Conservation (phyloP, 176 grass and related monocot species). For the Chloris gayana region DNA sequence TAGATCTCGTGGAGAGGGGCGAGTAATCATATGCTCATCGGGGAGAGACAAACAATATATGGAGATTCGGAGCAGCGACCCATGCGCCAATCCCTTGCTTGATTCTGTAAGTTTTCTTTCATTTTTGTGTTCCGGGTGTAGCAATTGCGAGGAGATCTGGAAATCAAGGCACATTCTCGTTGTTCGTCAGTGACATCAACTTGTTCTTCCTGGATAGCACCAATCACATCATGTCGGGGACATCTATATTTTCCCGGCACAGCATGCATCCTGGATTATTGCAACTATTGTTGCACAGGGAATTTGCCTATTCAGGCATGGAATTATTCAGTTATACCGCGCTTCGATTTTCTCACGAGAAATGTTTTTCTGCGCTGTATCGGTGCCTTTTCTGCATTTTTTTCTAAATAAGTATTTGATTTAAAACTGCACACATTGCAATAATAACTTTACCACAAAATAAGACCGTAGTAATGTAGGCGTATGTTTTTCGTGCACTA, state of each 20-base stretch:
- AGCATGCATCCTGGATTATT: conserved; percentile 23
- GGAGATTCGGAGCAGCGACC: conserved; percentile 34
- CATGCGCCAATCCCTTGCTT: conserved; percentile 56
- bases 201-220: background rate
- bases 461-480: background rate
- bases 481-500: background rate
- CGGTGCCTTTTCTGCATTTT: background rate
- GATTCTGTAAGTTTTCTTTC: conserved; percentile 21
- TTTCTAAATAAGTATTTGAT: too few species aligned
- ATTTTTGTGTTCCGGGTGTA: background rate
- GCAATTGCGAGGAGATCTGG: background rate
- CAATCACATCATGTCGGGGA: background rate
- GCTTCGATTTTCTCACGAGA: background rate
- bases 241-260: background rate
- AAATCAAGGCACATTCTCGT: background rate
- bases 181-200: too few species aligned
- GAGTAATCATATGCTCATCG: conserved; percentile 47
- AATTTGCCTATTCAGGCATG: background rate
- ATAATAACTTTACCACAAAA: background rate
- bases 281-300: background rate
- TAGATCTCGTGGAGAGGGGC: background rate
- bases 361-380: background rate
- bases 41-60: conserved; percentile 35
- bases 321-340: background rate
- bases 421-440: background rate